phyloP scores from a whole-genome alignment of 1,139 yeast genomes.

The Geotrichum fermentans region DNA sequence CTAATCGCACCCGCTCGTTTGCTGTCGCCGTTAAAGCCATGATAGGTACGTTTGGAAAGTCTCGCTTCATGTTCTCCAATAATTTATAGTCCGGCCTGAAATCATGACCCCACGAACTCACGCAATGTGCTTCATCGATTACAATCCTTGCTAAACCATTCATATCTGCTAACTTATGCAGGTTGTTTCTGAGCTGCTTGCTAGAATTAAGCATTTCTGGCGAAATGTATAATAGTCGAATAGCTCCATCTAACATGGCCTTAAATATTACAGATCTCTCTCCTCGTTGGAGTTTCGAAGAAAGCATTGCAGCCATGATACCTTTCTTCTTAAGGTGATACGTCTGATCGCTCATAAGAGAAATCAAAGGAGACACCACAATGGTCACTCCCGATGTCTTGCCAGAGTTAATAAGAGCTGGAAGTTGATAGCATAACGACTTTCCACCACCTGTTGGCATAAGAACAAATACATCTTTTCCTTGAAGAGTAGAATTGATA shows the following conservation, averaged over 20 bases:
- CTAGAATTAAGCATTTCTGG: constrained; percentile 94
- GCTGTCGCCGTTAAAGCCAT: constrained; percentile 99
- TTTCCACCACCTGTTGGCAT: constrained; percentile 99
- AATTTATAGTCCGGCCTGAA: constrained; percentile 93
- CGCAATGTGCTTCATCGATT: constrained; percentile 98
- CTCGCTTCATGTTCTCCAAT: constrained; percentile 63
- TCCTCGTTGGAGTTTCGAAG: constrained; percentile 55
- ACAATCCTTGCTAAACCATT: constrained; percentile 74
- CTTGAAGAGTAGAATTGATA: constrained; percentile 69
- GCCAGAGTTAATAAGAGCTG: constrained; percentile 74
- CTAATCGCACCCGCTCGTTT: constrained; percentile 82
- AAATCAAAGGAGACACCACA: constrained; percentile 90
- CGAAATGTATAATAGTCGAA: constrained; percentile 79
- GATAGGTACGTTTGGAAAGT: constrained; percentile 76
- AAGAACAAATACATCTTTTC: constrained; percentile 84
- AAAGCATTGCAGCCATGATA: constrained; percentile 83
- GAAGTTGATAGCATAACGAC: constrained; percentile 90
- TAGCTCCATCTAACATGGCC: constrained; percentile 54
- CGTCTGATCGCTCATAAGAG: constrained; percentile 97
- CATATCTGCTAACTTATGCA: constrained; percentile 52
- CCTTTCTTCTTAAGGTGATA: constrained; percentile 63
- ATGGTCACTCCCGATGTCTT: constrained; percentile 77
- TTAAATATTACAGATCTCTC: constrained; percentile 64
- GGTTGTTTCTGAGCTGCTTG: constrained; percentile 56
- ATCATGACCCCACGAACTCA: constrained; percentile 98